Evolutionary conservation across 176 grass and related monocot genomes (phyloP).

Genomic region (Raddia guianensis): DNA sequence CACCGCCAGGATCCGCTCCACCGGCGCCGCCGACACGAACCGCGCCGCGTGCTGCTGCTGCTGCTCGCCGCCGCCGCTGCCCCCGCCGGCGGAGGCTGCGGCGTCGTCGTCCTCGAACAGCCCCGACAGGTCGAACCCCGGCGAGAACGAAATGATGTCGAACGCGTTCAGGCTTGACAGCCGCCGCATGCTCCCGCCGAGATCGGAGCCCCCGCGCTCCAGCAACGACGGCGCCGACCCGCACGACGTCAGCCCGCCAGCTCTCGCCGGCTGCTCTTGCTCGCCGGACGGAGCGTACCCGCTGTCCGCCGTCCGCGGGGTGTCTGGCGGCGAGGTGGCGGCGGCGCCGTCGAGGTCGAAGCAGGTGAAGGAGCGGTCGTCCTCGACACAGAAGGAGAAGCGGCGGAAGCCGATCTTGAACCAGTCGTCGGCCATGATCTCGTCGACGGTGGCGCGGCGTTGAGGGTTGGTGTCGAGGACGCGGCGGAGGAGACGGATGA

Average conservation of each 20-base stretch:
- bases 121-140: slow-evolving; percentile 81
- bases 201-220: slow-evolving; percentile 30
- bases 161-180: slow-evolving; percentile 91
- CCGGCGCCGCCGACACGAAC: slow-evolving; percentile 75
- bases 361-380: slow-evolving; percentile 71
- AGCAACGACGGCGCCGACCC: slow-evolving; percentile 72
- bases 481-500: slow-evolving; percentile 60
- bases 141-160: slow-evolving; percentile 96
- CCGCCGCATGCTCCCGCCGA: slow-evolving; percentile 48
- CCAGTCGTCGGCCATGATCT: slow-evolving; percentile 85
- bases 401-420: slow-evolving; percentile 85
- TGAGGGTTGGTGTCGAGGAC: slow-evolving; percentile 73
- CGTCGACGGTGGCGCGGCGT: slow-evolving; percentile 58
- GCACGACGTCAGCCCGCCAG: slow-evolving; percentile 48
- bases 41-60: slow-evolving; percentile 39
- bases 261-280: not conserved
- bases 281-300: not conserved
- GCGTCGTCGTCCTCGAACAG: slow-evolving; percentile 60
- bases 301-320: slow-evolving; percentile 28
- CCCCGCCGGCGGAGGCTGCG: not conserved
- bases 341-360: slow-evolving; percentile 48
- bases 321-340: slow-evolving; percentile 39
- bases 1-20: slow-evolving; percentile 51
- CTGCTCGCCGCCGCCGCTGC: not conserved
- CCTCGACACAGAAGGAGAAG: slow-evolving; percentile 88